Base-by-base conservation (phyloP, 1,284 basidiomycete species). In the Ganoderma leucocontextum region DNA sequence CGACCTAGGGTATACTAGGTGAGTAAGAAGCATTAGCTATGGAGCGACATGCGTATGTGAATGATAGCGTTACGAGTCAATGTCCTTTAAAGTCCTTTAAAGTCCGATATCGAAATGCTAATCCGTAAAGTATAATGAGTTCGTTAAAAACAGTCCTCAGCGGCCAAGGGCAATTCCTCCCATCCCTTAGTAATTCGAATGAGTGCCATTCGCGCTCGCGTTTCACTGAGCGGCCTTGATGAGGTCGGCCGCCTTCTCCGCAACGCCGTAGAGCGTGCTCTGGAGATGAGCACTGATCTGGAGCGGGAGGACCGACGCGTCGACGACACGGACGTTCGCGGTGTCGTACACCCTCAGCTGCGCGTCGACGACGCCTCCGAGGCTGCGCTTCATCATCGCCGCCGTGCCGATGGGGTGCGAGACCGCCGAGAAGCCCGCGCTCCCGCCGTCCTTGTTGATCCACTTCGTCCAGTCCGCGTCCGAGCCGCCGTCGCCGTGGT, bases 381-480 rank as follows among this genome's bases (percentile, higher is more conserved):
- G 80, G 2, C 81, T 81, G 41, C 83, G 80, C 49, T 78, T 80
- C 85, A 89, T 89, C 89, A 92, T 90, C 4, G 88, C 80, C 2
- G 84, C 84, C 0, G 89, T 91, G 0, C 86, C 89, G 57, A 91
- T 82, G 5, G 89, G 89, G 77, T 89, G 87, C 25, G 81, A 80
- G n/a, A 87, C 86, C 5, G 84, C 79, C 2, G 76, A 66, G 71
- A 83, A 86, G 17, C 78, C 79, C 15, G 41, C 69, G 19, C 12
- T 5, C 25, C 39, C 53, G 29, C 71, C 71, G 17, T 61, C 25
- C 68, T 77, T 70, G 70, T 75, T 74, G 70, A 87, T 83, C 85
- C 85, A 86, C 9, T 73, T 74, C 66, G 76, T 78, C 85, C 85
- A 87, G 33, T 77, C 82, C 15, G 78, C 80, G 69, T 84, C 82